phyloP scores from a whole-genome alignment of 2,329 filamentous ascomycete species.

The Calonectria naviculata region DNA sequence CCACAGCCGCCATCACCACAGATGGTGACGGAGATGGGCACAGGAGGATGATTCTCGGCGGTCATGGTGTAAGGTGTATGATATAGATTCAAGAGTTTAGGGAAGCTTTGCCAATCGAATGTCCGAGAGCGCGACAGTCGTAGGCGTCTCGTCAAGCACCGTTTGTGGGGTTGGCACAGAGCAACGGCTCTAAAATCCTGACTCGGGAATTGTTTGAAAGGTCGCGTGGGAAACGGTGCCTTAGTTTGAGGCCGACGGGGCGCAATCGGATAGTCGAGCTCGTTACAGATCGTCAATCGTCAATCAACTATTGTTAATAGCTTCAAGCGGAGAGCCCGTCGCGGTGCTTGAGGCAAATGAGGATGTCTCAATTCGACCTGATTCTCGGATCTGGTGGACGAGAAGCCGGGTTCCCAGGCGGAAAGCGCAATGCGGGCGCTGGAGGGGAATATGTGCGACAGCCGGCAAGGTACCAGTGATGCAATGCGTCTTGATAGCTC shows the following conservation, averaged over 20 bases:
- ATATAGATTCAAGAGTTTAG: not conserved
- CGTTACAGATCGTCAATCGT: not conserved
- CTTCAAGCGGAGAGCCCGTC: not conserved
- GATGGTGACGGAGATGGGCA: conserved; percentile 80
- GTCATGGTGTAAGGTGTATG: conserved; percentile 26
- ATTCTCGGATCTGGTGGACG: not conserved
- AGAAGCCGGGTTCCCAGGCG: conserved; percentile 7
- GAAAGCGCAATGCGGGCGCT: conserved; percentile 3
- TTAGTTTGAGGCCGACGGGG: not conserved
- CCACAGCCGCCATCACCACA: conserved; percentile 88
- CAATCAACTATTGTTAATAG: not conserved
- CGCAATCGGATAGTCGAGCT: not conserved
- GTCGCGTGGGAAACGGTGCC: not conserved
- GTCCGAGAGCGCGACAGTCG: not conserved
- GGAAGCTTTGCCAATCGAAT: not conserved
- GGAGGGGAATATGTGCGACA: conserved; percentile 9
- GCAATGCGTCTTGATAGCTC: conserved; percentile 12
- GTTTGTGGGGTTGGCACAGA: conserved; percentile 24
- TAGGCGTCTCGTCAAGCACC: conserved; percentile 13
- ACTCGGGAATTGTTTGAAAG: not conserved
- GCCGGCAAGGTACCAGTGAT: not conserved
- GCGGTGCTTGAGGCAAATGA: conserved; percentile 12
- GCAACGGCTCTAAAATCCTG: conserved; percentile 11
- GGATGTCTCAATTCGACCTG: not conserved
- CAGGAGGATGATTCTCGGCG: conserved; percentile 46